Evolutionary conservation across 257 asterid species (phyloP).

Genomic region (Fraxinus excelsior): DNA sequence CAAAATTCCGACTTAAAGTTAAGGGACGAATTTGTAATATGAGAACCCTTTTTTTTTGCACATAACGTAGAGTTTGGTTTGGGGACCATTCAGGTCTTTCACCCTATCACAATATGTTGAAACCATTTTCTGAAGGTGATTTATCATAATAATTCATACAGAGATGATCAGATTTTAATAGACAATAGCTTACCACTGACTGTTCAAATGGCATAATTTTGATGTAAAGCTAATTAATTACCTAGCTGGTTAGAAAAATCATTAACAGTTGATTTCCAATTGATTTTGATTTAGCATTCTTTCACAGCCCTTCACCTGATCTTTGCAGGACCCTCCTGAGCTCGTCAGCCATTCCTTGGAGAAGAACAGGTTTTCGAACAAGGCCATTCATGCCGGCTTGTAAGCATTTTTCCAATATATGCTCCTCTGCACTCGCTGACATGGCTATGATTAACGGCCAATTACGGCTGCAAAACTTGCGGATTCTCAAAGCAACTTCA

Average conservation of each 20-base stretch:
- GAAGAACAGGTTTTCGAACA: constrained; percentile 66
- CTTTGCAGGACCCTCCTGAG: constrained; percentile 51
- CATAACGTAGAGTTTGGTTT: too few species aligned
- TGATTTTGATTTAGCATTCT: background rate
- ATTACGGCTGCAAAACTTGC: constrained; percentile 63
- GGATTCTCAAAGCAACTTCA: constrained; percentile 69
- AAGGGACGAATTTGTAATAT: too few species aligned
- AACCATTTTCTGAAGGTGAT: too few species aligned
- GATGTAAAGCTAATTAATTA: background rate
- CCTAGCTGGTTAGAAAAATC: background rate
- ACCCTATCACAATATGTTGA: too few species aligned
- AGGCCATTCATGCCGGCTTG: constrained; percentile 79
- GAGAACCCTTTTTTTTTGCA: too few species aligned
- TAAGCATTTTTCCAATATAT: constrained; percentile 51
- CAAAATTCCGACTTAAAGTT: too few species aligned
- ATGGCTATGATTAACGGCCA: constrained; percentile 81
- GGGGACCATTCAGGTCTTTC: too few species aligned
- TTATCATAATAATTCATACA: too few species aligned
- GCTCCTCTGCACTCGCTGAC: constrained; percentile 58
- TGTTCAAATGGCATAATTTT: background rate
- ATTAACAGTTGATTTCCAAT: background rate
- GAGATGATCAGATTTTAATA: background rate
- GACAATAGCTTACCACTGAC: background rate
- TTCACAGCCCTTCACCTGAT: background rate
- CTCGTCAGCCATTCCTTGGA: constrained; percentile 65